Conservation (phyloP, 352 stramenopile genomes). For the Globisporangium cederbergense region DNA sequence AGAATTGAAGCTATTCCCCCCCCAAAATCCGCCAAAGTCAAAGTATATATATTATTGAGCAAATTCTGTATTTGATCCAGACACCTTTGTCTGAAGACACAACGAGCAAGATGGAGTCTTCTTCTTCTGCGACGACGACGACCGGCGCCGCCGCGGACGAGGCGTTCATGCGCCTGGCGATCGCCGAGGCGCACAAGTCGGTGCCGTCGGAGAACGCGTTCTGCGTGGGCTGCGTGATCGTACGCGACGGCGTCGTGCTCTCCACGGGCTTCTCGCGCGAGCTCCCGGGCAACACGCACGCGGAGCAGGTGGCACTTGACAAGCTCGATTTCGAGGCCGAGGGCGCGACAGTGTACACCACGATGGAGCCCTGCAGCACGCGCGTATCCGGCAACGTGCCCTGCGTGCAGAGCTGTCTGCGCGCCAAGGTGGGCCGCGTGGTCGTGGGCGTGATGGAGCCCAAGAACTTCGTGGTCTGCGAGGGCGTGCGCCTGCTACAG, state of each 20-base stretch:
- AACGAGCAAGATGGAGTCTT: conserved; percentile 8
- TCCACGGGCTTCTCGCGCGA: conserved; percentile 81
- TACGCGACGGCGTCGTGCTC: conserved; percentile 51
- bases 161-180: conserved; percentile 71
- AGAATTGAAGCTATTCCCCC: not conserved
- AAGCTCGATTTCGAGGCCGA: conserved; percentile 74
- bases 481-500: conserved; percentile 69
- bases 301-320: conserved; percentile 80
- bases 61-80: not conserved
- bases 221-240: conserved; percentile 81
- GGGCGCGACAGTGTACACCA: conserved; percentile 81
- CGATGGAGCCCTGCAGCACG: conserved; percentile 87
- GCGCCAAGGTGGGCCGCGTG: conserved; percentile 57
- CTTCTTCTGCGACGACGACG: not conserved
- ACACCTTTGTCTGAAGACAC: not conserved
- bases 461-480: conserved; percentile 84
- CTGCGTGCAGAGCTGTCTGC: conserved; percentile 80
- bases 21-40: not conserved
- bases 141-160: conserved; percentile 24
- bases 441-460: conserved; percentile 86
- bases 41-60: not conserved
- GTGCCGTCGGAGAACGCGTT: conserved; percentile 68
- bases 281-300: conserved; percentile 86
- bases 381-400: conserved; percentile 82
- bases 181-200: conserved; percentile 78